phyloP scores from a whole-genome alignment of 768 basidiomycete genomes.

The Trametes cinnabarina region DNA sequence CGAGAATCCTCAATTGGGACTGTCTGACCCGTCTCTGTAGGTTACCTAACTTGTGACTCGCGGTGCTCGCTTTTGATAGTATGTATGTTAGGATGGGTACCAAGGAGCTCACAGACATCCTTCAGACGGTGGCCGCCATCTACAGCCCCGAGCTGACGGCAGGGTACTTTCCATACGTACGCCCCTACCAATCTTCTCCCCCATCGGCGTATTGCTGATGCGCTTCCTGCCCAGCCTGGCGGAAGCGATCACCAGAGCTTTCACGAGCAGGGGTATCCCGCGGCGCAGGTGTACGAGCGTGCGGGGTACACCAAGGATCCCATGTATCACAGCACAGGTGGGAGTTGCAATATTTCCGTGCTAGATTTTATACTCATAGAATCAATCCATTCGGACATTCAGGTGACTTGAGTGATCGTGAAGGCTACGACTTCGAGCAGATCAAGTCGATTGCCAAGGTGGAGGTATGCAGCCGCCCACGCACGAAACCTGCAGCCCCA shows the following conservation, averaged over 20 bases:
- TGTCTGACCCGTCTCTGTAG: slow-evolving; percentile 59
- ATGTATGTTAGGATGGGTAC: slow-evolving; percentile 74
- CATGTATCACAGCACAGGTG: slow-evolving; percentile 84
- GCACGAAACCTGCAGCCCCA: too few species aligned
- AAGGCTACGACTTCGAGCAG: slow-evolving; percentile 82
- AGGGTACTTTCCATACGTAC: slow-evolving; percentile 57
- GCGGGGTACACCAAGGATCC: slow-evolving; percentile 83
- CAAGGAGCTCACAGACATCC: slow-evolving; percentile 68
- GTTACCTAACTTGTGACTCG: neutral
- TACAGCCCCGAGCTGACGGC: slow-evolving; percentile 79
- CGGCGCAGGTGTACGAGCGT: slow-evolving; percentile 85
- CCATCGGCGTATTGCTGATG: neutral
- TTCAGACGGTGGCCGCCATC: slow-evolving; percentile 69
- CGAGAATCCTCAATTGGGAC: slow-evolving; percentile 80
- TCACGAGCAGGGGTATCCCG: slow-evolving; percentile 77
- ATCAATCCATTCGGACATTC: too few species aligned
- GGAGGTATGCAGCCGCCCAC: too few species aligned
- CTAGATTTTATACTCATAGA: neutral
- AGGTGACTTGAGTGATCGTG: slow-evolving; percentile 77
- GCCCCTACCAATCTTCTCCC: too few species aligned
- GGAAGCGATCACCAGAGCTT: slow-evolving; percentile 91
- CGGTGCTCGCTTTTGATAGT: too few species aligned
- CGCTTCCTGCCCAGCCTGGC: slow-evolving; percentile 51
- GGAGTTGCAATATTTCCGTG: slow-evolving; percentile 7
- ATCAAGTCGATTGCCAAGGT: slow-evolving; percentile 83